A percentile compares a stretch with the other conserved stretches of the same genome.
Conservation (phyloP, 106 monocot genomes). For the Triglochin maritima region DNA sequence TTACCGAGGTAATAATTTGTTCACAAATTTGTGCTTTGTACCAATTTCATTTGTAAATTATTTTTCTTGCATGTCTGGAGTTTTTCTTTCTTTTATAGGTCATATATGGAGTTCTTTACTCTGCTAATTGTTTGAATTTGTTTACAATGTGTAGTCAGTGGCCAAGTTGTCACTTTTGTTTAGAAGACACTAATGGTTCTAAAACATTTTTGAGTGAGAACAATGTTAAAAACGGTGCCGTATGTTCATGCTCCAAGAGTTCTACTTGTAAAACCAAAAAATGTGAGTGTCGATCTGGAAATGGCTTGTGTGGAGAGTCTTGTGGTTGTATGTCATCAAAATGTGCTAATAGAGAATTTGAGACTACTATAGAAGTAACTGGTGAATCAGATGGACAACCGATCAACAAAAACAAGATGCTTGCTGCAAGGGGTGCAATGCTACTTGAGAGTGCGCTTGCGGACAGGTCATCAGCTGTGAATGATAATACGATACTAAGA, state of each 20-base stretch:
- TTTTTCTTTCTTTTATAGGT: no score
- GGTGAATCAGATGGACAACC: slow-evolving; percentile 9
- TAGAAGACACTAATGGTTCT: not conserved
- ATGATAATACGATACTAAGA: slow-evolving; percentile 22
- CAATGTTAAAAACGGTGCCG: no score
- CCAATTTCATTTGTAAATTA: no score
- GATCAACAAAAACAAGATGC: slow-evolving; percentile 19
- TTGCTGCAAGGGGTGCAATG: slow-evolving; percentile 43
- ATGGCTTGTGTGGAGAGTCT: slow-evolving; percentile 23
- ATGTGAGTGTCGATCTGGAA: slow-evolving; percentile 65
- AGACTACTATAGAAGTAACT: slow-evolving; percentile 1
- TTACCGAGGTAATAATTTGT: no score
- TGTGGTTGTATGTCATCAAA: slow-evolving; percentile 61
- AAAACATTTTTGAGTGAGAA: slow-evolving; percentile 8
- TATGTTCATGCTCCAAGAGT: slow-evolving; percentile 49
- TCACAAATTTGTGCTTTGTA: no score
- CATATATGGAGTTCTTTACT: no score
- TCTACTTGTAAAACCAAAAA: slow-evolving; percentile 88
- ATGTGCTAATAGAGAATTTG: slow-evolving; percentile 59
- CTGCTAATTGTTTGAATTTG: no score
- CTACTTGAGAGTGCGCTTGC: slow-evolving; percentile 56
- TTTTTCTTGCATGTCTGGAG: no score
- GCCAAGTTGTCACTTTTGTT: no score
- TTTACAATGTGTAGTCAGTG: no score
- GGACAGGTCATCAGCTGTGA: slow-evolving; percentile 16